Evolutionary conservation across 2,329 filamentous ascomycete species (phyloP).

Genomic region (Lachnellula suecica): DNA sequence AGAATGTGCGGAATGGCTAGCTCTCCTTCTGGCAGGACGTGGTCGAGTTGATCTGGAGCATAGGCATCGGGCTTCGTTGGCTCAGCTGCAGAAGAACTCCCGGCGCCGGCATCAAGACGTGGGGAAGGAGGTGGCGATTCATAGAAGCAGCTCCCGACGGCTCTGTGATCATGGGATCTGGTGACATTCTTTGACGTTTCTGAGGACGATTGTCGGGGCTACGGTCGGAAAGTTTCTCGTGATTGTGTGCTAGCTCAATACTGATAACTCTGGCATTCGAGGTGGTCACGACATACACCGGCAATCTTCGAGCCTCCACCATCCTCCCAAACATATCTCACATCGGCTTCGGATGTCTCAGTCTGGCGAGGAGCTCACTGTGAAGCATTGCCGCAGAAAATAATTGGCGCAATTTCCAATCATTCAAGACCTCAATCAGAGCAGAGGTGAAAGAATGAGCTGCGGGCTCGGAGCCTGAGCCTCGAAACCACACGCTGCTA

Average conservation of each 20-base stretch:
- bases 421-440: slow-evolving; percentile 19
- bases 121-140: slow-evolving; percentile 1
- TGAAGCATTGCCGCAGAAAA: slow-evolving; percentile 26
- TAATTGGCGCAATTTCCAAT: slow-evolving; percentile 18
- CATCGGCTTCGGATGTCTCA: slow-evolving; percentile 5
- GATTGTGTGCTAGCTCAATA: slow-evolving; percentile 10
- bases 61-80: slow-evolving; percentile 9
- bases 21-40: slow-evolving; percentile 2
- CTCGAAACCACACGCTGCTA: slow-evolving; percentile 20
- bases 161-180: not conserved
- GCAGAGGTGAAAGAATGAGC: slow-evolving; percentile 21
- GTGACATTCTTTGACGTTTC: too few relatives aligned
- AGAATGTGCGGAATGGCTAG: slow-evolving; percentile 52
- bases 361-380: slow-evolving; percentile 17
- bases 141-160: slow-evolving; percentile 6
- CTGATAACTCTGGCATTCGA: slow-evolving; percentile 2
- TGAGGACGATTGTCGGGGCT: too few relatives aligned
- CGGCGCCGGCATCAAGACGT: too few relatives aligned
- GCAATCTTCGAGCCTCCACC: slow-evolving; percentile 6
- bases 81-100: too few relatives aligned
- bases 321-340: slow-evolving; percentile 4
- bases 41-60: slow-evolving; percentile 6
- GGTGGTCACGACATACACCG: slow-evolving; percentile 9
- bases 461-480: slow-evolving; percentile 10
- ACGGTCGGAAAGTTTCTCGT: too few relatives aligned